Conservation (phyloP, 371 early-diverging fungal genomes). For the Mortierella sp. region DNA sequence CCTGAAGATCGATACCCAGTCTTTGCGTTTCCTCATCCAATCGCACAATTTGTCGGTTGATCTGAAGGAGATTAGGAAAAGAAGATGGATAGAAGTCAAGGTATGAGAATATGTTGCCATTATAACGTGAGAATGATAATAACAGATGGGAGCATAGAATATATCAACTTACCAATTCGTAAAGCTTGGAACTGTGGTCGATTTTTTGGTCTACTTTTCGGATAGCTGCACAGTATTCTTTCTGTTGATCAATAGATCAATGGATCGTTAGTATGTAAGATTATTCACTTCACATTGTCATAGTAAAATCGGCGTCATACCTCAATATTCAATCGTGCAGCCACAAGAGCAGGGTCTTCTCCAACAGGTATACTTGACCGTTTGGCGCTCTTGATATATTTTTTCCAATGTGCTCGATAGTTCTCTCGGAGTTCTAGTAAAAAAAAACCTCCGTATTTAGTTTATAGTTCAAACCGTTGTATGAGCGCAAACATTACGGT, state of each 20-base stretch:
- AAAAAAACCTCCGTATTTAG: not conserved
- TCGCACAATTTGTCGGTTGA: conserved; percentile 50
- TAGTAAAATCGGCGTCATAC: conserved; percentile 6
- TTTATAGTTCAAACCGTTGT: not conserved
- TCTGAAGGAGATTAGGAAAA: conserved; percentile 14
- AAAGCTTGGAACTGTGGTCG: conserved; percentile 35
- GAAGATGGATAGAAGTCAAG: too few species aligned
- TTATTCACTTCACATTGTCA: too few species aligned
- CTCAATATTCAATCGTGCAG: conserved; percentile 42
- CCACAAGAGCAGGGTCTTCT: conserved; percentile 36
- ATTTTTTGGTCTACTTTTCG: conserved; percentile 53
- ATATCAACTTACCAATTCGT: conserved; percentile 33
- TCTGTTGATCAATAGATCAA: conserved; percentile 6
- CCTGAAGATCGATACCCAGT: conserved; percentile 50
- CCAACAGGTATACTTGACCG: conserved; percentile 35
- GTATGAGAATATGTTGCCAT: too few species aligned
- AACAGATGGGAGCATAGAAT: too few species aligned
- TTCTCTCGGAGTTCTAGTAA: conserved; percentile 39
- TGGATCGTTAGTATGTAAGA: too few species aligned
- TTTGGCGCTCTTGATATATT: conserved; percentile 45
- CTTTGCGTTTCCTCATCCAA: conserved; percentile 52
- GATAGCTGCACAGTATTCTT: conserved; percentile 43
- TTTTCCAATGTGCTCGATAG: conserved; percentile 48
- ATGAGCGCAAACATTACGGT: not conserved
- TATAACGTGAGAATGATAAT: too few species aligned